A percentile compares a stretch with the other conserved stretches of the same genome.
These are phyloP conservation scores for Pythium grandisporangium DNA, from an alignment of 352 stramenopile species.

Conservation along the genomic window DNA sequence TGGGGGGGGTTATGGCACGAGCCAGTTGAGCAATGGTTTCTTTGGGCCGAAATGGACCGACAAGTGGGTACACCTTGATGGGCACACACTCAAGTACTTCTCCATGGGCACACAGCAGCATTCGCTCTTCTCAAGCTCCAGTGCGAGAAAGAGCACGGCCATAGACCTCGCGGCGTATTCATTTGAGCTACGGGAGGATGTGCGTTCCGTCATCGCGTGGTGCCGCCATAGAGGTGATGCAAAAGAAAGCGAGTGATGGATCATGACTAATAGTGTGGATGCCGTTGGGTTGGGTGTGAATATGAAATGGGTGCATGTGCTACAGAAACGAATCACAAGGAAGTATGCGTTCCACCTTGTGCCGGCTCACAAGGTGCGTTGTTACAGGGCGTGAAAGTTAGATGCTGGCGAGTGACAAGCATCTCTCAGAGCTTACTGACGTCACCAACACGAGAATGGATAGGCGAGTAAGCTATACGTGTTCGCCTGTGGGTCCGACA, in stretches of 20 bases:
- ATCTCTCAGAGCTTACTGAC: no score
- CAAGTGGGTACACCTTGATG: slow-evolving; percentile 74
- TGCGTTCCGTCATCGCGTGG: slow-evolving; percentile 5
- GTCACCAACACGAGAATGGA: no score
- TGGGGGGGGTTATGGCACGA: no score
- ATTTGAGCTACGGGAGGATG: slow-evolving; percentile 33
- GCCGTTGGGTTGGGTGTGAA: no score
- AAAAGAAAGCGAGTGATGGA: no score
- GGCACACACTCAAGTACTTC: slow-evolving; percentile 63
- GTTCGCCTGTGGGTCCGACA: slow-evolving; percentile 52
- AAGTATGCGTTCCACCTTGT: slow-evolving; percentile 61
- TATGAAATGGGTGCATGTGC: no score
- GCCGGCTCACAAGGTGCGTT: slow-evolving; percentile 33
- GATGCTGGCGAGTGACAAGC: no score
- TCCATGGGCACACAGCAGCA: slow-evolving; percentile 55
- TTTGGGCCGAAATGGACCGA: slow-evolving; percentile 72
- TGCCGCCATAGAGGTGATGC: no score
- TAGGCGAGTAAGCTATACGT: slow-evolving; percentile 36
- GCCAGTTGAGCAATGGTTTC: slow-evolving; percentile 44
- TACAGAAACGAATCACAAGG: slow-evolving; percentile 50
- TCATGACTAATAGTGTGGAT: no score
- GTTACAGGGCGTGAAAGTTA: no score
- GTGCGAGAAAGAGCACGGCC: slow-evolving; percentile 29
- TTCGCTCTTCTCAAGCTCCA: slow-evolving; percentile 44
- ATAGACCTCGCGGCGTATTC: slow-evolving; percentile 40